phyloP scores from a whole-genome alignment of 208 protist genomes.

The Trypanosoma caninum region DNA sequence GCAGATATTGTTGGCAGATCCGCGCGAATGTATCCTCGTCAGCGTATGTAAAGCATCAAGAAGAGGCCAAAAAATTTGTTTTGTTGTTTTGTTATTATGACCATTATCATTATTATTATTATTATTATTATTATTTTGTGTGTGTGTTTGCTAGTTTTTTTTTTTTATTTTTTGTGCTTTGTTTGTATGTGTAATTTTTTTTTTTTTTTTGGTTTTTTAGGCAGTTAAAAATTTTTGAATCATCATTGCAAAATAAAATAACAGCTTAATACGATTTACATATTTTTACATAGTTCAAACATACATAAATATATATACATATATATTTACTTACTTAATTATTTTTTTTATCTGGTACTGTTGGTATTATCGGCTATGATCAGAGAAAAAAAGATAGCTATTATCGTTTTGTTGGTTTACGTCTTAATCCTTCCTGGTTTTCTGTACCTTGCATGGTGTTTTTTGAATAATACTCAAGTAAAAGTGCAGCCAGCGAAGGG shows the following conservation, averaged over 20 bases:
- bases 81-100: neutral
- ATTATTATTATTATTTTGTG: neutral
- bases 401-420: constrained; percentile 18
- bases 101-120: neutral
- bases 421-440: neutral
- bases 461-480: constrained; percentile 11
- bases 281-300: too few relatives aligned
- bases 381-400: constrained; percentile 19
- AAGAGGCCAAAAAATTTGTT: neutral
- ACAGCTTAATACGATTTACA: too few relatives aligned
- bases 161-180: constrained; percentile 4
- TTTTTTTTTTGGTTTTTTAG: neutral
- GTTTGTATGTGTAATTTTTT: neutral
- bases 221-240: too few relatives aligned
- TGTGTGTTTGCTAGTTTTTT: neutral
- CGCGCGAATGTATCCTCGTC: constrained; percentile 3
- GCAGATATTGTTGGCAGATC: constrained; percentile 36
- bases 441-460: constrained; percentile 9
- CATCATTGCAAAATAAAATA: too few relatives aligned
- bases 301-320: neutral
- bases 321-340: neutral
- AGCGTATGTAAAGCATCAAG: neutral
- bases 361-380: neutral
- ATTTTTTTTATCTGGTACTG: neutral
- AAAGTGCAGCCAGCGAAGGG: constrained; percentile 9